These are phyloP conservation scores for Backusella morwellensis DNA, from an alignment of 192 early-diverging fungal species.

Conservation along the genomic window DNA sequence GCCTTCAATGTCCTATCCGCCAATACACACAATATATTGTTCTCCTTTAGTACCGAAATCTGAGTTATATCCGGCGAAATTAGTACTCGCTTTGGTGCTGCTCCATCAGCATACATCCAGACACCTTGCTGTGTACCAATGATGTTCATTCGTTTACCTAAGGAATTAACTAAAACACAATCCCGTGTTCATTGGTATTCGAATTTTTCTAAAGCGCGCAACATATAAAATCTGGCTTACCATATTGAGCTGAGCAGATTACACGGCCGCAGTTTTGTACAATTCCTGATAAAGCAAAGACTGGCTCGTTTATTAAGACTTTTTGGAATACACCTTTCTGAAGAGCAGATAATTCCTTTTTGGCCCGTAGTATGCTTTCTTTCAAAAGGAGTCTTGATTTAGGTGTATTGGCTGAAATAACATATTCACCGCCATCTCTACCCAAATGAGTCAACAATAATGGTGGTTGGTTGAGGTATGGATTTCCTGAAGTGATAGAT, in stretches of 20 bases:
- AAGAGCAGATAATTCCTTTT: constrained; percentile 23
- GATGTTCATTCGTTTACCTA: constrained; percentile 57
- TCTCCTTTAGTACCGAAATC: not conserved
- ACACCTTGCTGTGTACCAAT: constrained; percentile 84
- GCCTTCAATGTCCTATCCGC: constrained; percentile 24
- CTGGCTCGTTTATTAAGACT: constrained; percentile 43
- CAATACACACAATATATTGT: not conserved
- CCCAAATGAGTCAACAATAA: constrained; percentile 57
- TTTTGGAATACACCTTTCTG: constrained; percentile 45
- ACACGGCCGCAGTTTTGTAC: constrained; percentile 46
- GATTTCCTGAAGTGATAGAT: not conserved
- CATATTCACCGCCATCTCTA: constrained; percentile 61
- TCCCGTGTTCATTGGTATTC: not conserved
- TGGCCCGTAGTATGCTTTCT: constrained; percentile 67
- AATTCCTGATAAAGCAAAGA: constrained; percentile 28
- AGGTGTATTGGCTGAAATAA: constrained; percentile 55
- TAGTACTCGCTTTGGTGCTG: constrained; percentile 45
- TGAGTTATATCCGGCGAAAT: constrained; percentile 10
- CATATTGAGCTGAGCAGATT: constrained; percentile 48
- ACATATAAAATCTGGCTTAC: constrained; percentile 24
- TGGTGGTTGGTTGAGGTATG: constrained; percentile 46
- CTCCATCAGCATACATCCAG: constrained; percentile 41
- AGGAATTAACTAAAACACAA: constrained; percentile 7
- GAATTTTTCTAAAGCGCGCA: not conserved
- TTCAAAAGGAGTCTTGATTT: constrained; percentile 63